Conservation (phyloP, 2,329 filamentous ascomycete genomes). For the Alternaria atra region DNA sequence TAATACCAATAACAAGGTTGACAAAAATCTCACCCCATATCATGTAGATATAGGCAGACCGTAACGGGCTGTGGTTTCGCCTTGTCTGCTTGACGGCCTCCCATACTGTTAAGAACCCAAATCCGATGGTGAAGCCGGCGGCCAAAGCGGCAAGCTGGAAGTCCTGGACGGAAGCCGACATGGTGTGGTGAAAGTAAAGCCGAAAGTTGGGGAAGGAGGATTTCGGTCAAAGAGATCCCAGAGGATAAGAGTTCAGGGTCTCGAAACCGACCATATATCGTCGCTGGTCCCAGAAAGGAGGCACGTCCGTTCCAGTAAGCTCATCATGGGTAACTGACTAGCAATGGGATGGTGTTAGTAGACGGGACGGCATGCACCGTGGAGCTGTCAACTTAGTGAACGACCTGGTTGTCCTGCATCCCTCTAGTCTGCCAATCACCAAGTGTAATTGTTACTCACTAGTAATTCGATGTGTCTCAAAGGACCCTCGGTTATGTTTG, state of each 20-base stretch:
- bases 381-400: conserved; percentile 2
- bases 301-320: not conserved
- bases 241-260: not conserved
- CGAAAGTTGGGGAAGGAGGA: conserved; percentile 5
- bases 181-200: conserved; percentile 9
- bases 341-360: not conserved
- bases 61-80: conserved; percentile 45
- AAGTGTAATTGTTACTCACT: not conserved
- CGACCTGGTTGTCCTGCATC: not conserved
- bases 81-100: conserved; percentile 48
- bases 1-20: conserved; percentile 41
- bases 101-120: conserved; percentile 47
- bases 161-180: conserved; percentile 37
- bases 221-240: conserved; percentile 5
- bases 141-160: conserved; percentile 43
- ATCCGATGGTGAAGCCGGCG: conserved; percentile 49
- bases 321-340: conserved; percentile 9
- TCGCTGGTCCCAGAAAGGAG: conserved; percentile 10
- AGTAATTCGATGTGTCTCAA: not conserved
- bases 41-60: conserved; percentile 49
- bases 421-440: conserved; percentile 7
- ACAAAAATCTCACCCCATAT: conserved; percentile 46
- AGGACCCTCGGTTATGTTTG: not conserved
- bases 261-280: conserved; percentile 6
- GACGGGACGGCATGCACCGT: conserved; percentile 8